Conservation (phyloP, 2,329 filamentous ascomycete genomes). For the Chrysoporthe deuterocubensis region DNA sequence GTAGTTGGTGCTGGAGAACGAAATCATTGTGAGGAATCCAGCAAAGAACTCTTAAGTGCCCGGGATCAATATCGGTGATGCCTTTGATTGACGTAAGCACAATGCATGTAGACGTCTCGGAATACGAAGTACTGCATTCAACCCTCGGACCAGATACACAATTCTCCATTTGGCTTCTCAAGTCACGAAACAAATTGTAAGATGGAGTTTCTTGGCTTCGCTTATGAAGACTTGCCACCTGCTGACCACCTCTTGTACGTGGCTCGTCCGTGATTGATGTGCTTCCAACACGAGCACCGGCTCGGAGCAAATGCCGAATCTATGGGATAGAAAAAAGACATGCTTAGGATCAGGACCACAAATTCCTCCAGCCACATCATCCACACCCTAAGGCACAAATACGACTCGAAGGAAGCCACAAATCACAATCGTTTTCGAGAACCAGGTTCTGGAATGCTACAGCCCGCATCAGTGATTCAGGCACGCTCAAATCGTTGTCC, state of each 20-base stretch:
- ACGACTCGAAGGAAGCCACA: not conserved
- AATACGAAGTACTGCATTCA: too few relatives aligned
- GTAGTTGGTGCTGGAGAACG: not conserved
- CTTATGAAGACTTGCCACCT: not conserved
- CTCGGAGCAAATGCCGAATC: not conserved
- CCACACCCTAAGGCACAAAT: not conserved
- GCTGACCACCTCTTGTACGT: not conserved
- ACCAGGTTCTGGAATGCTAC: not conserved
- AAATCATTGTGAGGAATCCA: not conserved
- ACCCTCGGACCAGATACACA: too few relatives aligned
- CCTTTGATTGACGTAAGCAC: not conserved
- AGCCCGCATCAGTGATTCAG: not conserved
- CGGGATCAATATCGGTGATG: not conserved
- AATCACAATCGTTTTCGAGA: not conserved
- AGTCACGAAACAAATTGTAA: not conserved
- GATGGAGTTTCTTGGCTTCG: not conserved
- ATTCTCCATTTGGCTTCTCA: not conserved
- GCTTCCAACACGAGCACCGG: too few relatives aligned
- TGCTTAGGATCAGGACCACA: not conserved
- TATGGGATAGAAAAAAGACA: not conserved
- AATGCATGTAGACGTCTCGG: not conserved
- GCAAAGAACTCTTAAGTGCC: not conserved
- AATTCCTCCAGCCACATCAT: not conserved
- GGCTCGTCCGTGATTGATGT: too few relatives aligned
- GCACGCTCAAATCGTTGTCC: slow-evolving; percentile 8